Base-by-base conservation (phyloP, 2,329 filamentous ascomycete species). In the Fusarium vanettenii region DNA sequence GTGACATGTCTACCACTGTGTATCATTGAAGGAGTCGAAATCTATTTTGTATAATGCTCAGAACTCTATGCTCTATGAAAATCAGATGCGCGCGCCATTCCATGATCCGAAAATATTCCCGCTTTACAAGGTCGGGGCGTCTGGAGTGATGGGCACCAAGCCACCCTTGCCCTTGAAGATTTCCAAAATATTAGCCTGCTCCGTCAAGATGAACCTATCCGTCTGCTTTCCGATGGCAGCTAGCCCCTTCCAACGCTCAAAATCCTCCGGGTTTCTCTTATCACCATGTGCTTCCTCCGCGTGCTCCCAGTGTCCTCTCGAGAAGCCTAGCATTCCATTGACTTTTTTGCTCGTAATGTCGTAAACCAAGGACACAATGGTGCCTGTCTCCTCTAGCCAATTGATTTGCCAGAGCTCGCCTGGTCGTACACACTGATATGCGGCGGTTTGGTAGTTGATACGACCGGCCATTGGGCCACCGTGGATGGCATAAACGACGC, bases 351-450 rank as follows among this genome's bases (percentile, higher is more conserved):
- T 79, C 1, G 81, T 76, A 43, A 91, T 89, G 68, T 91, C 89
- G 72, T 88, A 91, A 2, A 90, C 87, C 0, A 89, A 78, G 2
- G 87, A 89, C 64, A 86, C 86, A 2, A 91, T 84, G 0, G 88
- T 90, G 0, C 89, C 89, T 0, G 89, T 91, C 79, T 91, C 89
- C 67, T 91, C 88, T 1, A 91, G 84, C 89, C 89, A 91, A 69
- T 89, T 90, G 71, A 87, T 86, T 74, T 91, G 89, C 89, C 89
- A 91, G 1, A 90, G 76, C 78, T 91, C 89, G 2, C 87, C 87
- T 0, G 88, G 86, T 0, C 89, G 84, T 31, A 91, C 86, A 79
- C 89, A 91, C 76, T 90, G 89, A 74, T 88, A 91, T 1, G 86
- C 87, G 14, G 85, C 87, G 1, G 85, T 84, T 73, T 90, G 88